phyloP scores from a whole-genome alignment of 2,329 filamentous ascomycete species.

The Alternaria triticimaculans region DNA sequence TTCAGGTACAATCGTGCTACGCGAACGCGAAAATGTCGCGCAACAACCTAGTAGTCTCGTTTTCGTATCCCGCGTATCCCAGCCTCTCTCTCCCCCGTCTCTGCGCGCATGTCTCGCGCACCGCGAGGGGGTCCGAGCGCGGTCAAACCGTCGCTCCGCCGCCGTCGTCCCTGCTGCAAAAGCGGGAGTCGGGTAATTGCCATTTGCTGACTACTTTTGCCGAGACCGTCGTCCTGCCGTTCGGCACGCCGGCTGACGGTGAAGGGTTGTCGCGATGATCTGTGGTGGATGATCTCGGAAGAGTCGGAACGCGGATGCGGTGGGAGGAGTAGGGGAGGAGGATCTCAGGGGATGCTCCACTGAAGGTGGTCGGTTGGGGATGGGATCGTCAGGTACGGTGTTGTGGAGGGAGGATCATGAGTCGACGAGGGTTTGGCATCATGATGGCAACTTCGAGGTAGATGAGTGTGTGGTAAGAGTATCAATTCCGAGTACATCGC shows the following conservation, averaged over 20 bases:
- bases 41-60: conserved; percentile 7
- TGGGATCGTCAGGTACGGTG: background rate
- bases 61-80: background rate
- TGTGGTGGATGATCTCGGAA: background rate
- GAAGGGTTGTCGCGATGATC: conserved; percentile 4
- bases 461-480: background rate
- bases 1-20: background rate
- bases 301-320: background rate
- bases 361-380: background rate
- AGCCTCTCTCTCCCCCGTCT: background rate
- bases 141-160: background rate
- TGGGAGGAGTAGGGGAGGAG: background rate
- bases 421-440: background rate
- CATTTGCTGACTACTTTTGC: background rate
- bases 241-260: conserved; percentile 7
- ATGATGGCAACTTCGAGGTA: background rate
- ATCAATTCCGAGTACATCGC: background rate
- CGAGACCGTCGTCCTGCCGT: background rate
- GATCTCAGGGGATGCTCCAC: background rate
- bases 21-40: conserved; percentile 1
- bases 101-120: conserved; percentile 3
- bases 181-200: conserved; percentile 17
- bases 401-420: background rate
- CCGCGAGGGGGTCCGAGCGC: conserved; percentile 5
- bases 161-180: background rate